Base-by-base conservation (phyloP, 352 stramenopile genomes). In the Aphanomyces invadans region DNA sequence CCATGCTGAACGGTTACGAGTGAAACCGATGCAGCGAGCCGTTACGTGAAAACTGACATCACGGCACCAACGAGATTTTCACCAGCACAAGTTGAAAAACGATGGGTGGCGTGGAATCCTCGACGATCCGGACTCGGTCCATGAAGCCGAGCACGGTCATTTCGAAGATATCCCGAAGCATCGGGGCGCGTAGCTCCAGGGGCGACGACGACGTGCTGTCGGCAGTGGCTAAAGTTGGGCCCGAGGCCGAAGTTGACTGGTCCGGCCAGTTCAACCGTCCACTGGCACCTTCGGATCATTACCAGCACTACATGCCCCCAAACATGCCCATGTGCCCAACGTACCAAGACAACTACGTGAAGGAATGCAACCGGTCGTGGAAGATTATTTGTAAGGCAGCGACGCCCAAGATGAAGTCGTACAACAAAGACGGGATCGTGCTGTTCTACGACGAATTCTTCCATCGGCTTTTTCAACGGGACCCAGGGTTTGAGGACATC, bases 371-470 rank as follows among this genome's bases (percentile, higher is more conserved):
- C 28, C 55, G 55, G n/a, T 36, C 36, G 11, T 63, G 55, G 55
- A 63, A 63, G 25, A 7, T 63, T 25, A 63, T 63, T 25, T 63
- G 55, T 25, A 63, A 63, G n/a, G 55, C 36, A 4, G 17, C 55
- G 42, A 45, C 55, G 36, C 12, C 36, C n/a, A 63, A 63, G 23
- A 63, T 63, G 55, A 48, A 52, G 28, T 12, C 17, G 7, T 63
- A 63, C 55, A 63, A 63, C 21, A 63, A 63, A 25, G 55, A 63
- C 23, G 55, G 55, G 4, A 63, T 63, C 42, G 55, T 63, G 19
- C 33, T 63, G 17, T 63, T 53, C 42, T 63, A 63, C 5, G 55
- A 63, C 42, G 55, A 63, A 21, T 63, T 63, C 23, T 63, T 63
- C 55, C 55, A 63, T n/a, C 55, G 55, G 25, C 29, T 63, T 11